These are phyloP conservation scores for Nakazawaea molendinolei DNA, from an alignment of 805 yeast species.

Conservation along the genomic window DNA sequence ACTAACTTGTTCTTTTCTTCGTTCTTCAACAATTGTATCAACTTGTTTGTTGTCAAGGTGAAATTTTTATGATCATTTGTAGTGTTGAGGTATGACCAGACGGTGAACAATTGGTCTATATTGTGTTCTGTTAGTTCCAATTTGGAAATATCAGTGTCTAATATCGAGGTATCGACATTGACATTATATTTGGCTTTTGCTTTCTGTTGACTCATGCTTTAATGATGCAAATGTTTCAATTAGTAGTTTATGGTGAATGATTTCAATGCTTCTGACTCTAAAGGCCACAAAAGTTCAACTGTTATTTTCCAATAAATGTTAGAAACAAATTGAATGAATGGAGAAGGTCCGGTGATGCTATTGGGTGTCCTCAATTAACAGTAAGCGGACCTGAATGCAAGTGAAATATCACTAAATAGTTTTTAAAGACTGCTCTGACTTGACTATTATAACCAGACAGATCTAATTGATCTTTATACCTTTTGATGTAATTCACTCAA, in stretches of 20 bases:
- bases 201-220: constrained; percentile 1
- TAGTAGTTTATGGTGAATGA: background rate
- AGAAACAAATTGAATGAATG: no score
- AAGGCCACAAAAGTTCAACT: no score
- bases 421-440: no score
- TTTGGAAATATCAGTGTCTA: constrained; percentile 15
- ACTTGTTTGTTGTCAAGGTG: constrained; percentile 33
- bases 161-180: constrained; percentile 5
- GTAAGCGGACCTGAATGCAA: no score
- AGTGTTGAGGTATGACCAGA: constrained; percentile 37
- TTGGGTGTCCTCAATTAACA: no score
- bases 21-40: constrained; percentile 27
- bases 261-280: no score
- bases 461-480: no score
- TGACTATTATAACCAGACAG: no score
- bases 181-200: constrained; percentile 1
- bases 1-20: constrained; percentile 21
- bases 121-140: constrained; percentile 26
- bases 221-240: background rate
- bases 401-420: no score
- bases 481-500: no score
- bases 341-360: no score
- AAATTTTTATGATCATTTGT: constrained; percentile 47
- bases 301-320: no score
- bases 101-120: constrained; percentile 26